A percentile compares a stretch with the other conserved stretches of the same genome.
These are phyloP conservation scores for Daphne laureola DNA, from an alignment of 441 rosid genomes.

Conservation along the genomic window DNA sequence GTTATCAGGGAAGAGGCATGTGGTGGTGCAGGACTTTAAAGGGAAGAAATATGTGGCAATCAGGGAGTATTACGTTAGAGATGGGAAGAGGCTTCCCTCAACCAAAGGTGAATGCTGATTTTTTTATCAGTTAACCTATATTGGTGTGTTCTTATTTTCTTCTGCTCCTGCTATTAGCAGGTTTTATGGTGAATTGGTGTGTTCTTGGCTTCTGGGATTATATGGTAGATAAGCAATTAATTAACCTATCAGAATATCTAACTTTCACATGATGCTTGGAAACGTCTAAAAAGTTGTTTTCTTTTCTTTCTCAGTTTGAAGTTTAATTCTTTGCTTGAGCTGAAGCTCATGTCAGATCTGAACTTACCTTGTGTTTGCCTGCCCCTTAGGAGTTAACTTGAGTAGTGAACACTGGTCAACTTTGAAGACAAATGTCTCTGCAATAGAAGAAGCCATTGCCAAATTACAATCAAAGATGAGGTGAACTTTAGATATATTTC, in stretches of 20 bases:
- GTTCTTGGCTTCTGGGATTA: no score
- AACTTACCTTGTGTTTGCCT: conserved; percentile 3
- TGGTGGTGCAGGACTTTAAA: conserved; percentile 32
- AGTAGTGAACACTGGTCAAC: conserved; percentile 47
- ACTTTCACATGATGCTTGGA: no score
- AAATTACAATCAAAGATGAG: conserved; percentile 43
- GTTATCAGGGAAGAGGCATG: conserved; percentile 53
- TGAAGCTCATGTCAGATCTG: not conserved
- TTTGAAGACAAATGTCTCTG: conserved; percentile 40
- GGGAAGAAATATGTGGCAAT: conserved; percentile 46
- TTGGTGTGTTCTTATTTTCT: no score
- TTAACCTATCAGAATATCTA: no score
- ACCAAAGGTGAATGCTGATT: conserved; percentile 34
- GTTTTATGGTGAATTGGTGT: no score
- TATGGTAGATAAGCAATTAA: no score
- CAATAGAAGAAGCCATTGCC: conserved; percentile 47
- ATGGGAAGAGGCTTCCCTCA: conserved; percentile 37
- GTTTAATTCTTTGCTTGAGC: no score
- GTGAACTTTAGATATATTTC: conserved; percentile 24
- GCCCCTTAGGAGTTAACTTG: conserved; percentile 46
- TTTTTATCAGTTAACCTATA: no score
- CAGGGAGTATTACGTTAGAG: conserved; percentile 37
- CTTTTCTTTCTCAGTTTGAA: no score
- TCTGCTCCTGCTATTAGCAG: no score
- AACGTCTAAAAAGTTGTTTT: no score